Evolutionary conservation across 495 filamentous ascomycete species (phyloP).

Genomic region (Achaetomiella virescens): DNA sequence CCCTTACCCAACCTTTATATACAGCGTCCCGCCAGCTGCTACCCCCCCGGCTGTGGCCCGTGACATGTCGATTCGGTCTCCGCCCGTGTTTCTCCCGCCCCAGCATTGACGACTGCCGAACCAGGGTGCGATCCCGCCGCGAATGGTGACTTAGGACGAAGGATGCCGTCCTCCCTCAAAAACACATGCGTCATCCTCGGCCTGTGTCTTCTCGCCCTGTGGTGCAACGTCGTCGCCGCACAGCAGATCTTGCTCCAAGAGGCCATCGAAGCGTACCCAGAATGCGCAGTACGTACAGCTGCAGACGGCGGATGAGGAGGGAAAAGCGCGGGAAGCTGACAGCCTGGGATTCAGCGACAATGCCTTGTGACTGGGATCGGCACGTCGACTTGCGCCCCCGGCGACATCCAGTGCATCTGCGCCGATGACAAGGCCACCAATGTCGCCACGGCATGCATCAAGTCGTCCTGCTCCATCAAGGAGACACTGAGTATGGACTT

Average conservation of each 20-base stretch:
- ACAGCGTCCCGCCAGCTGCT: background rate
- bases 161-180: constrained; percentile 9
- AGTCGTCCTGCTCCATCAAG: constrained; percentile 12
- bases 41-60: background rate
- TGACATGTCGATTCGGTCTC: background rate
- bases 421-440: constrained; percentile 4
- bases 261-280: background rate
- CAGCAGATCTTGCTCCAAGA: background rate
- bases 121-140: background rate
- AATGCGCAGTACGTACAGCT: constrained; percentile 13
- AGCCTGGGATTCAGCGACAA: background rate
- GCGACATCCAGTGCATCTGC: constrained; percentile 23
- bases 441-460: constrained; percentile 10
- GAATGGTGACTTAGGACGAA: constrained; percentile 6
- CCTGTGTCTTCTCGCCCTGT: constrained; percentile 6
- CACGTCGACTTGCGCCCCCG: constrained; percentile 13
- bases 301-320: background rate
- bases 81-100: background rate
- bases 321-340: background rate
- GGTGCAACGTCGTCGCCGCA: constrained; percentile 1
- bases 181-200: constrained; percentile 12
- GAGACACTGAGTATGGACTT: constrained; percentile 17
- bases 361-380: constrained; percentile 9
- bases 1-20: background rate
- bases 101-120: background rate